Percentiles rank a stretch among this genome's conserved stretches.
phyloP scores from a whole-genome alignment of 345 rosid species.

The Camelina sativa region DNA sequence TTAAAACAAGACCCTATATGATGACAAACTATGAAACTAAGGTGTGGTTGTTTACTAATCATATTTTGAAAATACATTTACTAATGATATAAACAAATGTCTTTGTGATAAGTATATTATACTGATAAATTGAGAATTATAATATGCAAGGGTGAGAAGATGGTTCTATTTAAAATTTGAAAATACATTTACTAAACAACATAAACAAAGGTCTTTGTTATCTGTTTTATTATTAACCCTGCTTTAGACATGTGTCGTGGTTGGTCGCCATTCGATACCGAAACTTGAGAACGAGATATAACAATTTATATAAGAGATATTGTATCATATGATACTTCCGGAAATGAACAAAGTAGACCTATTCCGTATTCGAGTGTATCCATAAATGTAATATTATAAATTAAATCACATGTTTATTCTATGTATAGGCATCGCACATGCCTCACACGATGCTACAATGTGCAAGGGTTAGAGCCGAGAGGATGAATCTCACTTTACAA shows the following conservation, averaged over 20 bases:
- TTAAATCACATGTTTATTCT: slow-evolving; percentile 29
- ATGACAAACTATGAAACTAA: too few species aligned
- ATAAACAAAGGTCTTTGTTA: neutral
- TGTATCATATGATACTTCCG: neutral
- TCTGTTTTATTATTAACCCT: neutral
- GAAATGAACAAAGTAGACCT: slow-evolving; percentile 17
- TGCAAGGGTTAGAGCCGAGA: slow-evolving; percentile 16
- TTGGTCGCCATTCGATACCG: slow-evolving; percentile 23
- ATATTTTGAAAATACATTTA: neutral
- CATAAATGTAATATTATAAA: slow-evolving; percentile 5
- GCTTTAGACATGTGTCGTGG: neutral
- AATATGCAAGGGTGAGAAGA: too few species aligned
- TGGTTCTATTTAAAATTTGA: too few species aligned
- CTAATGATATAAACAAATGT: neutral
- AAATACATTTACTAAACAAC: neutral
- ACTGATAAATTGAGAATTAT: too few species aligned
- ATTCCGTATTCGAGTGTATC: slow-evolving; percentile 28
- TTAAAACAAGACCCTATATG: too few species aligned
- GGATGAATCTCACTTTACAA: slow-evolving; percentile 29
- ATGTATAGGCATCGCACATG: slow-evolving; percentile 37
- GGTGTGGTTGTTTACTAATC: too few species aligned
- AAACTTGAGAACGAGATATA: neutral
- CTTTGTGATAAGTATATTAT: neutral
- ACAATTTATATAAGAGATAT: neutral
- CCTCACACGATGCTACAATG: slow-evolving; percentile 36